Base-by-base conservation (phyloP, 1,139 yeast genomes). In the Suhomyces bribrorum region DNA sequence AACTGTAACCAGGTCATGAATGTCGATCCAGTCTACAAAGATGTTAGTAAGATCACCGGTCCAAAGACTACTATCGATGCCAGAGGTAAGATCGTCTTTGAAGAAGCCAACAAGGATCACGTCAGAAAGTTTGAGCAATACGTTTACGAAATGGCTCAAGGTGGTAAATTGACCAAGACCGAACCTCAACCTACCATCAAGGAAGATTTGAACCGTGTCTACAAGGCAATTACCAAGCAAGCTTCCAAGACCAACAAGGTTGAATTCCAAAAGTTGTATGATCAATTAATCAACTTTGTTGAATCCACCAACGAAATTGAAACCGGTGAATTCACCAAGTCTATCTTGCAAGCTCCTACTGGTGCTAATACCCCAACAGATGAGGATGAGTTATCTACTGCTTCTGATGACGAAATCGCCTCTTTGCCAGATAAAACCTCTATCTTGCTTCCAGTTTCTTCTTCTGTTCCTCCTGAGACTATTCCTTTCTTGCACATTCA, bases 41-140 rank as follows among this genome's bases (percentile, higher is more conserved):
- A 92, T 62, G 95, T 92, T 49, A 76, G 88, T 44, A 83, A 83
- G 60, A 96, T 96, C 60, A 87, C 96, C 40, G 97, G 95, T 50
- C 98, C 98, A 52, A 82, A 86, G 64, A 92, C 98, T 36, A 74
- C 79, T 37, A 84, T 92, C 53, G 95, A 87, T 57, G 77, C 81
- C 48, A 88, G 85, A 72, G 98, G 98, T 68, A 86, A 82, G 61
- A 78, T 92, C 57, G 75, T 75, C 44, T 92, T 88, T 67, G 75
- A 80, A 48, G 98, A 92, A 71, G 83, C 77, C 46, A 83, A 88
- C 61, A 86, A 96, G 66, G 88, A 92, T 33, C 78, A 92, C 43
- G 95, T 90, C 49, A 83, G 97, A 69, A 92, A 92, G 64, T 79
- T 92, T 49, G 97, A 94, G 69, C 95, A 90, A 63, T 92, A 92